A percentile compares a stretch with the other conserved stretches of the same genome.
phyloP scores from a whole-genome alignment of 306 rosid species.

The Cercis canadensis region DNA sequence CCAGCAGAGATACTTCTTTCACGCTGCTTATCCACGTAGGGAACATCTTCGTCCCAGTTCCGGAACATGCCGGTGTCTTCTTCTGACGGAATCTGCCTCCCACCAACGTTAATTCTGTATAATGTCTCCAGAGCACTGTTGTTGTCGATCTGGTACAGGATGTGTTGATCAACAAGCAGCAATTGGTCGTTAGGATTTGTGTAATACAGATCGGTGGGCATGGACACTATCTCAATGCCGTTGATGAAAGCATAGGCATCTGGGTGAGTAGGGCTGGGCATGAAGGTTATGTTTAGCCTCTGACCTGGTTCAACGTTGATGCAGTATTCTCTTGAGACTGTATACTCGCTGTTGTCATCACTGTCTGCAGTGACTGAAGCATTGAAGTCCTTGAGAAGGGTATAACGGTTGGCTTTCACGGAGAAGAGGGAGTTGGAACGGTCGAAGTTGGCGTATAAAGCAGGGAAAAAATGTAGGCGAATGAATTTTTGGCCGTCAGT shows the following conservation, averaged over 20 bases:
- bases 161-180: no score
- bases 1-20: background rate
- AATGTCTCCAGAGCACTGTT: background rate
- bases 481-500: constrained; percentile 44
- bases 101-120: constrained; percentile 3
- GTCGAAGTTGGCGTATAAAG: background rate
- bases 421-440: constrained; percentile 33
- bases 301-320: constrained; percentile 3
- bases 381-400: no score
- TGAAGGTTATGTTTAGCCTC: constrained; percentile 40
- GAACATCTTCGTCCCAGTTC: background rate
- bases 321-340: constrained; percentile 25
- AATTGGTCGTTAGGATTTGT: no score
- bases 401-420: constrained; percentile 36
- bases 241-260: constrained; percentile 56
- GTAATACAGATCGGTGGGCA: constrained; percentile 49
- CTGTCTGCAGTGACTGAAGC: constrained; percentile 20
- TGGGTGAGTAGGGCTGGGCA: constrained; percentile 16
- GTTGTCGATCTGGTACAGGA: background rate
- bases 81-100: background rate
- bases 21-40: background rate
- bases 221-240: constrained; percentile 56
- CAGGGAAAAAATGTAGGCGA: constrained; percentile 37
- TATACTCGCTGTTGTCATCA: fast-evolving
- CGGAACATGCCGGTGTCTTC: no score